Conservation (phyloP, 805 yeast species). For the Clavispora santaluciae region DNA sequence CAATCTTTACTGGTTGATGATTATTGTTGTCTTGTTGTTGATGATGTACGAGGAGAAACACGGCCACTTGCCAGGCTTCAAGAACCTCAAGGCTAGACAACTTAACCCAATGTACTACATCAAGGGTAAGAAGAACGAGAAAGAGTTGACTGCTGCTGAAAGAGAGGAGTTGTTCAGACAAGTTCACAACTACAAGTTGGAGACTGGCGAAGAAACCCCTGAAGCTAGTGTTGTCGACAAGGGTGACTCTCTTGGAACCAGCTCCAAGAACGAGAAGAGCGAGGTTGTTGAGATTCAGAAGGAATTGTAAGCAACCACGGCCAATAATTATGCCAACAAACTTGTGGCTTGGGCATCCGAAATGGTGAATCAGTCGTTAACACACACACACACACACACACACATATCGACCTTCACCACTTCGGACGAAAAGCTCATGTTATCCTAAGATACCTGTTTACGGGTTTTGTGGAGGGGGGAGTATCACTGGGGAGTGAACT, state of each 20-base stretch:
- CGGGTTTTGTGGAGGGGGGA: not conserved
- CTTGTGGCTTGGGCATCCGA: not conserved
- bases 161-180: constrained; percentile 46
- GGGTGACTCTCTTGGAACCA: not conserved
- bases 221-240: not conserved
- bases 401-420: not conserved
- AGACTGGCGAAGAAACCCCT: not conserved
- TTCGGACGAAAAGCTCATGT: not conserved
- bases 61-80: constrained; percentile 74
- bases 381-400: constrained; percentile 1
- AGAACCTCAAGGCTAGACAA: constrained; percentile 36
- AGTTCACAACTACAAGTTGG: constrained; percentile 18
- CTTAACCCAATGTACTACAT: constrained; percentile 74
- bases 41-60: constrained; percentile 80
- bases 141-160: constrained; percentile 48
- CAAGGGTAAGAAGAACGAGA: constrained; percentile 58
- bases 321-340: not conserved
- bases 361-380: not conserved
- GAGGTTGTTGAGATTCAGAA: not conserved
- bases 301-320: not conserved
- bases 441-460: not conserved
- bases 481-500: constrained; percentile 1
- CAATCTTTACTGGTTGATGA: constrained; percentile 79
- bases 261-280: not conserved
- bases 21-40: constrained; percentile 50